Conservation (phyloP, 2,329 filamentous ascomycete species). For the Pseudopithomyces maydicus region DNA sequence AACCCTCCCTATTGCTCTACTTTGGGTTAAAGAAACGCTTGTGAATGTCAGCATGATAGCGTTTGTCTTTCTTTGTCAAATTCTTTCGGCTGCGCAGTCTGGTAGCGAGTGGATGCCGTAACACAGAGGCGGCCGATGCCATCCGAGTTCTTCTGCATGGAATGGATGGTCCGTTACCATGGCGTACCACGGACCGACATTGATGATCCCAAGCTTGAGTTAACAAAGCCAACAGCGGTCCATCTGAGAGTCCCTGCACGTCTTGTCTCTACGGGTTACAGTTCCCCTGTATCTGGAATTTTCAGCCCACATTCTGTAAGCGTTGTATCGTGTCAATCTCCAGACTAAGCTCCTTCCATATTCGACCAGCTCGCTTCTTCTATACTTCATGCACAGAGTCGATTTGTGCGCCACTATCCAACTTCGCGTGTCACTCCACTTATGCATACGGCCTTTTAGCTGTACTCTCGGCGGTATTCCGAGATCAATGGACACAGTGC, state of each 20-base stretch:
- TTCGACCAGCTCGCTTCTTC: neutral
- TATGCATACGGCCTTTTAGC: conserved; percentile 28
- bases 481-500: conserved; percentile 28
- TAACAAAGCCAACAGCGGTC: neutral
- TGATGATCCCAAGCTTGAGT: neutral
- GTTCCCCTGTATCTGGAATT: too few species aligned
- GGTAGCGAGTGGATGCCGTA: conserved; percentile 40
- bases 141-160: conserved; percentile 20
- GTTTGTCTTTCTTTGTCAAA: neutral
- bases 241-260: too few species aligned
- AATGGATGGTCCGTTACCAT: conserved; percentile 20
- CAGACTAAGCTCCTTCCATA: neutral
- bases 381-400: neutral
- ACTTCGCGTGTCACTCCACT: conserved; percentile 10
- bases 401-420: neutral
- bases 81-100: conserved; percentile 5
- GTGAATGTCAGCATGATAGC: neutral
- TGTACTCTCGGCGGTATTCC: conserved; percentile 25
- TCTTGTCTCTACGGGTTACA: too few species aligned
- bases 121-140: conserved; percentile 39
- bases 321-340: neutral
- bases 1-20: neutral
- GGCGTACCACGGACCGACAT: conserved; percentile 17
- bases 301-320: too few species aligned
- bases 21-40: neutral